Percentiles rank a stretch among this genome's conserved stretches.
These are phyloP conservation scores for Ceratonia siliqua DNA, from an alignment of 306 rosid species.

Conservation along the genomic window DNA sequence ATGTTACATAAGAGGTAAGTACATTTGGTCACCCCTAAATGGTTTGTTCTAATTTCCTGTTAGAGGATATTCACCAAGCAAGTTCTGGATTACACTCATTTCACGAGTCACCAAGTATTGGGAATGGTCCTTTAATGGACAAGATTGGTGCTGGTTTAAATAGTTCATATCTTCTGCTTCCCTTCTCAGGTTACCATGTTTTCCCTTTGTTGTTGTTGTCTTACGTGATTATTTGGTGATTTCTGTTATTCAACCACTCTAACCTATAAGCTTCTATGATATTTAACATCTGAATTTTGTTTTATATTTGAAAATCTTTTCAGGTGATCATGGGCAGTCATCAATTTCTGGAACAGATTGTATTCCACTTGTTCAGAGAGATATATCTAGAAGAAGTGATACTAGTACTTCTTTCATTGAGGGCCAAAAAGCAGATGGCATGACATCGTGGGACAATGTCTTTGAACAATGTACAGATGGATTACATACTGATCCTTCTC, in stretches of 20 bases:
- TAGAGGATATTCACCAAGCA: slow-evolving; percentile 66
- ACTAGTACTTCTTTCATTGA: slow-evolving; percentile 33
- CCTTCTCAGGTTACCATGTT: slow-evolving; percentile 45
- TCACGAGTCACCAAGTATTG: slow-evolving; percentile 40
- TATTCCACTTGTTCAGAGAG: slow-evolving; percentile 48
- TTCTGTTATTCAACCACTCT: neutral
- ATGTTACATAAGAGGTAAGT: neutral
- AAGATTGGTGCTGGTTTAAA: slow-evolving; percentile 40
- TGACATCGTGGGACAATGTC: slow-evolving; percentile 61
- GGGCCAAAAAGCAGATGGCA: slow-evolving; percentile 48
- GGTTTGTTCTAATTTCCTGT: slow-evolving; percentile 30
- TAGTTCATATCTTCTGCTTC: slow-evolving; percentile 40
- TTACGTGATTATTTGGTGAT: slow-evolving; percentile 19
- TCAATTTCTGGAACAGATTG: slow-evolving; percentile 45
- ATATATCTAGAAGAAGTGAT: slow-evolving; percentile 38
- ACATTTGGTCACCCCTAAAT: slow-evolving; percentile 29
- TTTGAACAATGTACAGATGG: slow-evolving; percentile 51
- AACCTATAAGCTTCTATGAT: slow-evolving; percentile 21
- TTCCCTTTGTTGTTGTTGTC: neutral
- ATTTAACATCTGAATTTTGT: slow-evolving; percentile 32
- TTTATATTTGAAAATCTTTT: slow-evolving; percentile 34
- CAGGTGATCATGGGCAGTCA: slow-evolving; percentile 50
- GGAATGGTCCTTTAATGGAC: slow-evolving; percentile 44
- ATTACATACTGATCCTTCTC: slow-evolving; percentile 45
- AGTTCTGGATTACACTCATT: slow-evolving; percentile 49